These are phyloP conservation scores for Albifimbria verrucaria DNA, from an alignment of 2,329 filamentous ascomycete species.

Conservation along the genomic window DNA sequence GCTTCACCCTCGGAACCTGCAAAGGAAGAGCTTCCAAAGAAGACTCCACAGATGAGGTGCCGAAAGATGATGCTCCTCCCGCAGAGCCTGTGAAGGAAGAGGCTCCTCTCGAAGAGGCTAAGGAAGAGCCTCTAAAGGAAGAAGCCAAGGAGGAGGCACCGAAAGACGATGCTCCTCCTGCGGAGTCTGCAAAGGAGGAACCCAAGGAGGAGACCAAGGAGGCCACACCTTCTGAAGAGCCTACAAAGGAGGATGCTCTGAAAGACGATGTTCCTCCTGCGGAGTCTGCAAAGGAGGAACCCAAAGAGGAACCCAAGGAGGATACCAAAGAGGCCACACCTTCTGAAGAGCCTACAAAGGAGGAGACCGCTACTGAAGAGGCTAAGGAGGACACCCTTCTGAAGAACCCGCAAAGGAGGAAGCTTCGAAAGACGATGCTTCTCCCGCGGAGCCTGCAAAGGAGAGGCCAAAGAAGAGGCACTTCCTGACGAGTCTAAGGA, in stretches of 20 bases:
- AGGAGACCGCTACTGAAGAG: background rate
- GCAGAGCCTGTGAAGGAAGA: background rate
- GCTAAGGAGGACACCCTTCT: background rate
- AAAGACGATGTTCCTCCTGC: background rate
- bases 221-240: background rate
- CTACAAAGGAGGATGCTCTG: background rate
- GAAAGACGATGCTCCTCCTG: conserved; percentile 3
- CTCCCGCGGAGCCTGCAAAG: background rate
- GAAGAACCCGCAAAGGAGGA: conserved; percentile 5
- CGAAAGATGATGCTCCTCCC: conserved; percentile 1
- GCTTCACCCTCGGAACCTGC: background rate
- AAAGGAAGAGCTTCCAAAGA: background rate
- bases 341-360: too few relatives aligned
- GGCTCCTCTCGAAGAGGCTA: too few relatives aligned
- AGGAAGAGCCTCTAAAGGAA: background rate
- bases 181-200: background rate
- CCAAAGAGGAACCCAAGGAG: conserved; percentile 2
- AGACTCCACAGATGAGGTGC: background rate
- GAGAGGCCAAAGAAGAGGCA: background rate
- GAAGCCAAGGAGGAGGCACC: conserved; percentile 5
- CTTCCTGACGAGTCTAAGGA: background rate
- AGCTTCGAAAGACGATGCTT: conserved; percentile 1
- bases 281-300: background rate
- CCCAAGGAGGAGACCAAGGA: background rate
- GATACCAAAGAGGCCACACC: background rate